Conservation (phyloP, 805 yeast genomes). For the Teunomyces kruisii region DNA sequence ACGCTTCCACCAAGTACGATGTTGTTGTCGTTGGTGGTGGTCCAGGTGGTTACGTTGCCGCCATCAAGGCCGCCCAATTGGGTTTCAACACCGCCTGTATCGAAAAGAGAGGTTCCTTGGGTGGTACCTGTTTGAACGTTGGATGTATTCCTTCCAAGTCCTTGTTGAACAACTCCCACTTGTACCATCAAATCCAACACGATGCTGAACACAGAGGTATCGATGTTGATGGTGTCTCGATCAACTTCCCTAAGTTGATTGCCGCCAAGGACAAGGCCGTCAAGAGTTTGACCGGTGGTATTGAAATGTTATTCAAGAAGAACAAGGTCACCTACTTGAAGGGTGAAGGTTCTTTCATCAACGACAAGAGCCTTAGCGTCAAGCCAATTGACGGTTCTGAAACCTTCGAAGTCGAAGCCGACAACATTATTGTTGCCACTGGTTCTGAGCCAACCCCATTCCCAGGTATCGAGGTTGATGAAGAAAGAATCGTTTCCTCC, state of each 20-base stretch:
- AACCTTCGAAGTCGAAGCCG: conserved; percentile 70
- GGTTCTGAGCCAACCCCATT: conserved; percentile 98
- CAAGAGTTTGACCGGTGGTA: conserved; percentile 85
- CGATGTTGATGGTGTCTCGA: conserved; percentile 67
- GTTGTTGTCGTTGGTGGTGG: conserved; percentile 98
- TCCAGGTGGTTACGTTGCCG: conserved; percentile 99
- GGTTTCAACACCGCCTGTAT: conserved; percentile 94
- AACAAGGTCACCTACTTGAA: conserved; percentile 92
- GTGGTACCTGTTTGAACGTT: conserved; percentile 98
- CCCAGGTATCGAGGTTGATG: conserved; percentile 97
- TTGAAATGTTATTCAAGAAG: conserved; percentile 92
- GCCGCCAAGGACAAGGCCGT: conserved; percentile 92
- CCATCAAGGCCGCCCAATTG: conserved; percentile 97
- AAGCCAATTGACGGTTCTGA: conserved; percentile 83
- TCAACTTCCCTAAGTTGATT: conserved; percentile 79
- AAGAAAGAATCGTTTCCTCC: conserved; percentile 93
- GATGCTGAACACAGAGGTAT: conserved; percentile 90
- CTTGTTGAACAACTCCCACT: conserved; percentile 87
- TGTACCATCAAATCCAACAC: conserved; percentile 83
- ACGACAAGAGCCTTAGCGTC: conserved; percentile 75
- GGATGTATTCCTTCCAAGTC: conserved; percentile 99
- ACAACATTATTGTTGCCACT: conserved; percentile 92
- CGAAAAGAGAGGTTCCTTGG: conserved; percentile 93
- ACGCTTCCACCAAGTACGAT: conserved; percentile 61
- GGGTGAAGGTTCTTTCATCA: conserved; percentile 86